A percentile compares a stretch with the other conserved stretches of the same genome.
Conservation (phyloP, 2,329 filamentous ascomycete genomes). For the Zymoseptoria tritici region DNA sequence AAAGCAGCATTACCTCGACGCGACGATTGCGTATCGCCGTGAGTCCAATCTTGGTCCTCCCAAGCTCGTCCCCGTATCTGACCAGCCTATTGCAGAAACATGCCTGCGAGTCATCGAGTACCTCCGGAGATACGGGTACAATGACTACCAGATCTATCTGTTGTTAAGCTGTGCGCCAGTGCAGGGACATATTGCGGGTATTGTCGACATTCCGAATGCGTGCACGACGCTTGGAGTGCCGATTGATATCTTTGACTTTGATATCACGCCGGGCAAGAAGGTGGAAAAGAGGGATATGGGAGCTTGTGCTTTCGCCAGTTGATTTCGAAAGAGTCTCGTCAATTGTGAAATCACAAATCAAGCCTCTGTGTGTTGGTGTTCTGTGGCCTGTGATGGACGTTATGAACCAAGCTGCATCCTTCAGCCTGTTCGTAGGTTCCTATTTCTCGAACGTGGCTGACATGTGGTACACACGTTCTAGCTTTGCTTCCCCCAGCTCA, state of each 20-base stretch:
- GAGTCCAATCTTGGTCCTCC: conserved; percentile 27
- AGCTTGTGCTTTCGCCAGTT: conserved; percentile 56
- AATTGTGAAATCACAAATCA: too few species aligned
- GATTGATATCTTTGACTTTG: conserved; percentile 93
- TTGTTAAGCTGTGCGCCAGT: conserved; percentile 78
- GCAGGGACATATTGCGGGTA: conserved; percentile 79
- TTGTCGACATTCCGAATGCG: conserved; percentile 67
- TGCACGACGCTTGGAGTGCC: conserved; percentile 84
- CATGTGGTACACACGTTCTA: background rate
- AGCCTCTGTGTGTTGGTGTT: background rate
- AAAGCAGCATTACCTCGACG: conserved; percentile 83
- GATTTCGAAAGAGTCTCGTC: background rate
- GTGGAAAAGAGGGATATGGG: conserved; percentile 62
- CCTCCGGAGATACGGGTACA: conserved; percentile 59
- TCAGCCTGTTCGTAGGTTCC: too few species aligned
- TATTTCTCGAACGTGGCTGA: background rate
- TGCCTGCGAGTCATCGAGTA: conserved; percentile 64
- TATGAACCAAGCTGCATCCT: too few species aligned
- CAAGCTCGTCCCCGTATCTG: background rate
- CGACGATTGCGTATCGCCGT: conserved; percentile 79
- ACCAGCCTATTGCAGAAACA: background rate
- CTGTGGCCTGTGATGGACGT: background rate
- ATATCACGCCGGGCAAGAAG: conserved; percentile 63
- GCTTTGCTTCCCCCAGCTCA: background rate
- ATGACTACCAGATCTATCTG: conserved; percentile 75